Base-by-base conservation (phyloP, 768 basidiomycete species). In the Pholiota molesta region DNA sequence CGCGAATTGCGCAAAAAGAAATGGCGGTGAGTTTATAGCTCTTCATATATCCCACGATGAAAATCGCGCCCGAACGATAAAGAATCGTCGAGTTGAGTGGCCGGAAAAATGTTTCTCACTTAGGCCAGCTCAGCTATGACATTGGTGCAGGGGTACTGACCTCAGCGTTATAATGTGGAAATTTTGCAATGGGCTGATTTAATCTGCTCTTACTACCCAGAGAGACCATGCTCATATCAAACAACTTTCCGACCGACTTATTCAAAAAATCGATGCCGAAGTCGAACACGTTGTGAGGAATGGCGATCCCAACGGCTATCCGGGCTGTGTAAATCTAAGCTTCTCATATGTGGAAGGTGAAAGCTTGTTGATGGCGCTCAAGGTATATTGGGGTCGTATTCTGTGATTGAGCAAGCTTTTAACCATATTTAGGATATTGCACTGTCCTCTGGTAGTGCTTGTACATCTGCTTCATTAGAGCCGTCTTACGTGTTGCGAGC, bases 281-380 rank as follows among this genome's bases (percentile, higher is more conserved):
- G 91, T 98, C 21, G 93, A 95, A 65, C 88, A 92, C 66, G 94
- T 99, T 60, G 88, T 97, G 47, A 88, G 97, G 40, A 99, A 99
- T 70, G 97, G 97, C 13, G 97, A 98, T 72, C 77, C 83, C 0
- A 81, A 89, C 60, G 97, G 97, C 21, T 99, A 97, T 75, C 89
- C 95, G 0, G 97, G 97, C 42, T 99, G 97, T 73, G 86, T 98
- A 72, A 98, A 98, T 75, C 83, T 98, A 45, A 94, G 91, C 65
- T 98, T 98, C 73, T 87, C 95, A 2, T 99, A 97, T 71, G 95
- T 99, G 39, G 97, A 99, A 74, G 97, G 97, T 23, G 97, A 99
- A 77, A 95, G 92, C 74, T 83, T 99, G 65, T 75, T 99, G 62
- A 99, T 99, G 97, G 96, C 97, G 11, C 75, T 99, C 67, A 99